phyloP scores from a whole-genome alignment of 148 eudicot genomes.

The Rhododendron ovatum region DNA sequence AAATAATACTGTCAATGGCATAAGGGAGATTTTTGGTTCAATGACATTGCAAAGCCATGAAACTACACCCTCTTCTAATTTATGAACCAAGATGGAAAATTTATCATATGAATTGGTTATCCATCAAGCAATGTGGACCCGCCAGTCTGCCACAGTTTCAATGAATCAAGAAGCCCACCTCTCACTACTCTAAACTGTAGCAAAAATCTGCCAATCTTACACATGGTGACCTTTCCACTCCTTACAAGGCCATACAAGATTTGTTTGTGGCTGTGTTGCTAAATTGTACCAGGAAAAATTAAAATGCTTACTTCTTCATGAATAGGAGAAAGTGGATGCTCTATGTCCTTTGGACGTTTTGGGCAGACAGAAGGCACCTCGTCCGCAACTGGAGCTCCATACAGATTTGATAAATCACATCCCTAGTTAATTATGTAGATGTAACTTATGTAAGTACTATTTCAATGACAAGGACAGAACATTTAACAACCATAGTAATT shows the following conservation, averaged over 20 bases:
- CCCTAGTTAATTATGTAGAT: constrained; percentile 22
- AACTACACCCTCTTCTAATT: neutral
- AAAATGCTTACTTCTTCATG: constrained; percentile 44
- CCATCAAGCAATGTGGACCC: neutral
- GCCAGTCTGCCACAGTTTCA: neutral
- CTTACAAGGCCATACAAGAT: neutral
- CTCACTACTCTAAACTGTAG: constrained; percentile 15
- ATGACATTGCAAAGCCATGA: neutral
- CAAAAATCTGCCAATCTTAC: constrained; percentile 17
- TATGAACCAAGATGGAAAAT: neutral
- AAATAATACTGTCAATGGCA: neutral
- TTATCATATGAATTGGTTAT: neutral
- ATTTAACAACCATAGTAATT: neutral
- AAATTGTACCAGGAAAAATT: constrained; percentile 17
- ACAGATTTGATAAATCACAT: constrained; percentile 20
- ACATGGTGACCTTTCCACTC: constrained; percentile 6
- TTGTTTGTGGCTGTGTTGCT: neutral
- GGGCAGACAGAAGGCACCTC: constrained; percentile 17
- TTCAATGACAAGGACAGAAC: neutral
- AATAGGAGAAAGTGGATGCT: constrained; percentile 50
- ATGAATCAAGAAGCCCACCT: neutral
- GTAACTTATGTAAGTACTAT: neutral
- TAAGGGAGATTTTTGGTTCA: neutral
- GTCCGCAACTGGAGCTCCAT: constrained; percentile 15
- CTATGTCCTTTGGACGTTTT: constrained; percentile 15